Evolutionary conservation across 2,329 filamentous ascomycete species (phyloP).

Genomic region (Annulohypoxylon truncatum): DNA sequence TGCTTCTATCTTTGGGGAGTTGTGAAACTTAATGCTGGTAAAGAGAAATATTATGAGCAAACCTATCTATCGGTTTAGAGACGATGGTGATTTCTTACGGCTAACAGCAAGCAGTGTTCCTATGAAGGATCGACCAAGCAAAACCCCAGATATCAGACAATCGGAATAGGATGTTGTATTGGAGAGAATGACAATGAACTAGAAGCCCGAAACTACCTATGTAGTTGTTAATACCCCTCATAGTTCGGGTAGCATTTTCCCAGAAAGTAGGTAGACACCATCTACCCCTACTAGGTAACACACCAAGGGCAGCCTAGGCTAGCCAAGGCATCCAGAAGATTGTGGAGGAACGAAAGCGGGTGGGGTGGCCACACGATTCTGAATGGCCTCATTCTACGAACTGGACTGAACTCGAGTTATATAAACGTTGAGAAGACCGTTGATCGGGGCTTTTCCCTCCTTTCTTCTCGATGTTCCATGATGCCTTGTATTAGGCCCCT

Average conservation of each 20-base stretch:
- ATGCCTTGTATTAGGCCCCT: not conserved
- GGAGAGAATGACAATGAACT: no score
- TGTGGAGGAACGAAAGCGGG: not conserved
- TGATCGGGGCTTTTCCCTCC: not conserved
- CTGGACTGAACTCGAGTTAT: not conserved
- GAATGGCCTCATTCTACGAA: slow-evolving; percentile 3
- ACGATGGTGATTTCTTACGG: not conserved
- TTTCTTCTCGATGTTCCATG: not conserved
- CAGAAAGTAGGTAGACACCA: not conserved
- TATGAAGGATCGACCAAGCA: not conserved
- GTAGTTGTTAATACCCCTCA: no score
- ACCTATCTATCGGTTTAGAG: not conserved
- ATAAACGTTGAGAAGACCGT: not conserved
- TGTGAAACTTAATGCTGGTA: not conserved
- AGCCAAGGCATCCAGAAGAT: not conserved
- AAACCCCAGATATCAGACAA: not conserved
- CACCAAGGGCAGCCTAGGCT: not conserved
- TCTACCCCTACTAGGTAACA: no score
- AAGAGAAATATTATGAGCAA: not conserved
- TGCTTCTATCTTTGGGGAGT: not conserved
- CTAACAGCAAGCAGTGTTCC: not conserved
- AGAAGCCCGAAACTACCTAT: no score
- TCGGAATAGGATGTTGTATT: no score
- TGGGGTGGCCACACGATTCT: slow-evolving; percentile 1
- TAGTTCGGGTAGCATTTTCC: no score